phyloP scores from a whole-genome alignment of 2,329 filamentous ascomycete species.

The Arthrocladium fulminans region DNA sequence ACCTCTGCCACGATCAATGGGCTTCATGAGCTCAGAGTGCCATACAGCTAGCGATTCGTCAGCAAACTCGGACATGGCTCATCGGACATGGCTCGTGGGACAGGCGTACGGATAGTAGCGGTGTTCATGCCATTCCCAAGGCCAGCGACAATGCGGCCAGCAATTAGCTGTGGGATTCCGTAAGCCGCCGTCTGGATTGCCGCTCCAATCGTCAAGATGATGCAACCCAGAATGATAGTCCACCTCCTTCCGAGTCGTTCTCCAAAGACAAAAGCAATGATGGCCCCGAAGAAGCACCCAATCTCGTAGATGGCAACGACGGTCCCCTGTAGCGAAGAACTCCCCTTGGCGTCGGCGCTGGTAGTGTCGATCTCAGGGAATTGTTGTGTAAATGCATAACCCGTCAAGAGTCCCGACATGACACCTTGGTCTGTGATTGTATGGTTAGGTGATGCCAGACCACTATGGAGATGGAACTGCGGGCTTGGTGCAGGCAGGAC shows the following conservation, averaged over 20 bases:
- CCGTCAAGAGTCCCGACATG: conserved; percentile 65
- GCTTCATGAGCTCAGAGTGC: too few relatives aligned
- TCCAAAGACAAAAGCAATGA: conserved; percentile 30
- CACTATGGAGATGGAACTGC: conserved; percentile 33
- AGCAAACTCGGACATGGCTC: conserved; percentile 16
- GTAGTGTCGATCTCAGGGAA: conserved; percentile 45
- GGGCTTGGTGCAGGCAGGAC: too few relatives aligned
- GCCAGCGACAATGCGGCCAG: conserved; percentile 8
- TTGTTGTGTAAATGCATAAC: conserved; percentile 49
- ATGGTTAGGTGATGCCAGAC: conserved; percentile 25
- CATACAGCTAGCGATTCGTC: too few relatives aligned
- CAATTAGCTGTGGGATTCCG: conserved; percentile 18
- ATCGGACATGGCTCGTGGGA: conserved; percentile 13
- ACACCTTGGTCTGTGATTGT: conserved; percentile 41
- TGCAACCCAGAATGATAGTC: conserved; percentile 49
- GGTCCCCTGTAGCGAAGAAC: conserved; percentile 20
- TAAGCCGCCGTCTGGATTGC: conserved; percentile 28
- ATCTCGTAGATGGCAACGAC: conserved; percentile 44
- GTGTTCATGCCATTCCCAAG: conserved; percentile 13
- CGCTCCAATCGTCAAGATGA: conserved; percentile 41
- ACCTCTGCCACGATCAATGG: conserved; percentile 18
- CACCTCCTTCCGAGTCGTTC: conserved; percentile 32
- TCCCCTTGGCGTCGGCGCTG: conserved; percentile 2
- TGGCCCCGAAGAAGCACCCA: conserved; percentile 31
- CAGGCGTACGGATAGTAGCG: conserved; percentile 12